Conservation (phyloP, 2,329 filamentous ascomycete species). For the Aspergillus ochraceus region DNA sequence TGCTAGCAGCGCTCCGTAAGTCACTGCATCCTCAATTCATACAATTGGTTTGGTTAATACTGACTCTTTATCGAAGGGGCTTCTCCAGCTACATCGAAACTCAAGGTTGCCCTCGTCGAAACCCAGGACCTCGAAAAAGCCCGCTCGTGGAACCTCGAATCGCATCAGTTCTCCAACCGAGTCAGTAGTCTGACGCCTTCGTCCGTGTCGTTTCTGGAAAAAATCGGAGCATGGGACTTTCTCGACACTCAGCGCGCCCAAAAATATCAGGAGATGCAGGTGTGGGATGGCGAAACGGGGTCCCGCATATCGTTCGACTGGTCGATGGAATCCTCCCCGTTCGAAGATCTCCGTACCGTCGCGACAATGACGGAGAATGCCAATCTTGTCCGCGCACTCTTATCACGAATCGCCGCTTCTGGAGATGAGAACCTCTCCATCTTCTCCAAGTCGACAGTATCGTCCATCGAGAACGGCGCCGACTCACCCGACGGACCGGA, state of each 20-base stretch:
- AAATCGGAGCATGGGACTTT: conserved; percentile 82
- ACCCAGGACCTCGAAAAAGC: conserved; percentile 76
- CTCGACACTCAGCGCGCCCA: conserved; percentile 73
- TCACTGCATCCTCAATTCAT: neutral
- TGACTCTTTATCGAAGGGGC: conserved; percentile 57
- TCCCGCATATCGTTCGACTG: conserved; percentile 88
- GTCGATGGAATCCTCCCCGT: conserved; percentile 50
- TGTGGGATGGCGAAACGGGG: conserved; percentile 92
- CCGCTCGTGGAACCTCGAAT: conserved; percentile 64
- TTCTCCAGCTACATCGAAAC: conserved; percentile 69
- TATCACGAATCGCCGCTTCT: conserved; percentile 70
- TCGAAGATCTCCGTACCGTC: conserved; percentile 62
- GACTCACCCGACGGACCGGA: conserved; percentile 68
- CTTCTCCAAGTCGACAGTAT: conserved; percentile 75
- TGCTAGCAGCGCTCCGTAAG: conserved; percentile 73
- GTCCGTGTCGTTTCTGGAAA: conserved; percentile 77
- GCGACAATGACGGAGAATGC: conserved; percentile 97
- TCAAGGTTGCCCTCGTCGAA: conserved; percentile 87
- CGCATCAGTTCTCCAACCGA: conserved; percentile 80
- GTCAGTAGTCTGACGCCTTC: conserved; percentile 92
- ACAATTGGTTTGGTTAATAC: neutral
- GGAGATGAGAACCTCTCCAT: conserved; percentile 61
- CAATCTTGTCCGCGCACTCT: conserved; percentile 78
- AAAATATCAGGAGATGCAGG: conserved; percentile 92
- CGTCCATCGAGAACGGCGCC: conserved; percentile 73